A percentile compares a stretch with the other conserved stretches of the same genome.
Conservation (phyloP, 1,139 yeast genomes). For the Blastobotrys buckinghamii region DNA sequence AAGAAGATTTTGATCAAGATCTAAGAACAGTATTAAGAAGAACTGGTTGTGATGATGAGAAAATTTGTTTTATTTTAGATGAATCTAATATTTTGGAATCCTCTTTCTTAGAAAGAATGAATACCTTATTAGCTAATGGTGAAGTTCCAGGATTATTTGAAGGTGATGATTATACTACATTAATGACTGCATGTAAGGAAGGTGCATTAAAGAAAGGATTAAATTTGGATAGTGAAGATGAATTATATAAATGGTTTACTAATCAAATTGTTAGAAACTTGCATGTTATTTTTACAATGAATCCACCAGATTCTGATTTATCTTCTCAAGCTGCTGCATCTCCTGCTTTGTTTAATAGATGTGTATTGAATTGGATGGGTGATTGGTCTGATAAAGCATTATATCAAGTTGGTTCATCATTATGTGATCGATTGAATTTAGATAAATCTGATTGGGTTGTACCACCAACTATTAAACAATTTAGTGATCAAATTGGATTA, state of each 20-base stretch:
- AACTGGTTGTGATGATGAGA: conserved; percentile 53
- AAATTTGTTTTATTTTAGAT: conserved; percentile 68
- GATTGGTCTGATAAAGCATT: conserved; percentile 60
- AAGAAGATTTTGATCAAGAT: conserved; percentile 62
- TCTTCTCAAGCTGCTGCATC: conserved; percentile 55
- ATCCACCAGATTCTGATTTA: conserved; percentile 44
- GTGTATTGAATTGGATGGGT: conserved; percentile 89
- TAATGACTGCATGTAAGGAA: conserved; percentile 55
- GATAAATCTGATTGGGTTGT: conserved; percentile 41
- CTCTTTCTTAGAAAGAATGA: conserved; percentile 85
- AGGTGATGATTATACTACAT: conserved; percentile 56
- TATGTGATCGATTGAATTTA: conserved; percentile 46
- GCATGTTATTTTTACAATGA: conserved; percentile 78
- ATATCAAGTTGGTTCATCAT: conserved; percentile 43
- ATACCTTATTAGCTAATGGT: conserved; percentile 83
- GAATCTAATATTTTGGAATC: conserved; percentile 75
- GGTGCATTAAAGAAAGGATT: conserved; percentile 58
- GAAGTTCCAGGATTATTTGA: conserved; percentile 89
- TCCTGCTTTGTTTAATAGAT: conserved; percentile 87
- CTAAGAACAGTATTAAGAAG: conserved; percentile 49
- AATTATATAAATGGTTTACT: conserved; percentile 70
- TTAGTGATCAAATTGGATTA: conserved; percentile 18
- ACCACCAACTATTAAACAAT: conserved; percentile 16
- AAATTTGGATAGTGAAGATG: conserved; percentile 63
- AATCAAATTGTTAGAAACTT: conserved; percentile 61